Evolutionary conservation across 2,329 filamentous ascomycete species (phyloP).

Genomic region (Mycogone perniciosa): DNA sequence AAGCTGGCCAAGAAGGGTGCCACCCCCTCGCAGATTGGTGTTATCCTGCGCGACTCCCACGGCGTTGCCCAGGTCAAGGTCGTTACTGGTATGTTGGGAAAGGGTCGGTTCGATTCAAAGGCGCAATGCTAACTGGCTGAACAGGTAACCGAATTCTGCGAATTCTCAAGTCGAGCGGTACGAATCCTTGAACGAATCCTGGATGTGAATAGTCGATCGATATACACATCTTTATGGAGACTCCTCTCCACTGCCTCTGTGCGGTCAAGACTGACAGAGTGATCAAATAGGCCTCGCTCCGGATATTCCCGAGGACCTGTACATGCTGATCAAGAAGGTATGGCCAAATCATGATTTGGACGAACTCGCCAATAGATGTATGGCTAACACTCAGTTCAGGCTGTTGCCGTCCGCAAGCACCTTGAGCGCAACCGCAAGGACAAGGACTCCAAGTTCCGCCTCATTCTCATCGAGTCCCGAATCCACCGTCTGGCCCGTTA

Average conservation of each 20-base stretch:
- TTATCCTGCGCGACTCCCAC: slow-evolving; percentile 95
- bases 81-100: slow-evolving; percentile 71
- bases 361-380: not conserved
- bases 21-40: slow-evolving; percentile 98
- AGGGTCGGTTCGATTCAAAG: not conserved
- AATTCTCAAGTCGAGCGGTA: slow-evolving; percentile 98
- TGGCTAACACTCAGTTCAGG: slow-evolving; percentile 42
- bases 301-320: slow-evolving; percentile 98
- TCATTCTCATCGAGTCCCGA: slow-evolving; percentile 99
- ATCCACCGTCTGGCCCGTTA: slow-evolving; percentile 99
- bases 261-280: slow-evolving; percentile 91
- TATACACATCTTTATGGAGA: slow-evolving; percentile 22
- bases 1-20: slow-evolving; percentile 99
- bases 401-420: slow-evolving; percentile 98
- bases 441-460: slow-evolving; percentile 99
- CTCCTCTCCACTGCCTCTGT: slow-evolving; percentile 62
- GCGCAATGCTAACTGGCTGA: slow-evolving; percentile 30
- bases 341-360: slow-evolving; percentile 11
- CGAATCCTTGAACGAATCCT: slow-evolving; percentile 39
- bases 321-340: slow-evolving; percentile 99
- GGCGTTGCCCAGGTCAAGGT: slow-evolving; percentile 97
- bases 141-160: slow-evolving; percentile 99
- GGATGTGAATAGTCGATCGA: slow-evolving; percentile 21
- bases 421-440: slow-evolving; percentile 99
- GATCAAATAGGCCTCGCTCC: slow-evolving; percentile 90